A percentile compares a stretch with the other conserved stretches of the same genome.
These are phyloP conservation scores for Platanthera zijinensis DNA, from an alignment of 106 monocot species.

Conservation along the genomic window DNA sequence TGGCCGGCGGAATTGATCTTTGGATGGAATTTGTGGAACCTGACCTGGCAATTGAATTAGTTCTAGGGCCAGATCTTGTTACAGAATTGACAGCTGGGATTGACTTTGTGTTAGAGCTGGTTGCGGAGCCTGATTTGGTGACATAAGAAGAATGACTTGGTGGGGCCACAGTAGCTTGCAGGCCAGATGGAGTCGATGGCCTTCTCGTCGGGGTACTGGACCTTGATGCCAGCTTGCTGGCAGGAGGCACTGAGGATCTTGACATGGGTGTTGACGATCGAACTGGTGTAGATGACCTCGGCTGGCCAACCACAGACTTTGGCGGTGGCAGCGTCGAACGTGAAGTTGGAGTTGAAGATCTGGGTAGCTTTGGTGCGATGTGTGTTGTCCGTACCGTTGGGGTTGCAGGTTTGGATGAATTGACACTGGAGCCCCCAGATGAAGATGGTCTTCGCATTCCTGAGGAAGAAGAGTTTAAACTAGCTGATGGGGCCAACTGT, in stretches of 20 bases:
- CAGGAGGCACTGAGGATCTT: constrained; percentile 23
- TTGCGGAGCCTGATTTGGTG: neutral
- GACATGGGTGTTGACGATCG: constrained; percentile 54
- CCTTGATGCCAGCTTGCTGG: constrained; percentile 30
- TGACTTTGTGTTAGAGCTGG: neutral
- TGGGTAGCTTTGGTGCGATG: constrained; percentile 25
- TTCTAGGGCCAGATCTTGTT: constrained; percentile 15
- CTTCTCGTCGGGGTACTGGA: constrained; percentile 44
- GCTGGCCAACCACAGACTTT: constrained; percentile 22
- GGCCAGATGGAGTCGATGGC: constrained; percentile 33
- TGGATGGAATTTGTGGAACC: constrained; percentile 1
- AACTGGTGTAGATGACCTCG: constrained; percentile 48
- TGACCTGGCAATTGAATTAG: constrained; percentile 10
- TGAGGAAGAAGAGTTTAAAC: constrained; percentile 12
- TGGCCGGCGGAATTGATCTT: neutral
- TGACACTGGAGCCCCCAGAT: constrained; percentile 33
- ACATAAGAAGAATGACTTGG: neutral
- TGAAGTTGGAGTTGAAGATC: constrained; percentile 59
- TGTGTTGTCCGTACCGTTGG: constrained; percentile 36
- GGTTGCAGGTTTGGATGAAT: constrained; percentile 40
- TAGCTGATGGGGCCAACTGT: constrained; percentile 25
- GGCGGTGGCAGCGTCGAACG: constrained; percentile 41
- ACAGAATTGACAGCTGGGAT: neutral
- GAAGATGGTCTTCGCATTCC: constrained; percentile 36
- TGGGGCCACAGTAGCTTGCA: neutral